phyloP scores from a whole-genome alignment of 2,329 filamentous ascomycete genomes.

The Didymella glomerata region DNA sequence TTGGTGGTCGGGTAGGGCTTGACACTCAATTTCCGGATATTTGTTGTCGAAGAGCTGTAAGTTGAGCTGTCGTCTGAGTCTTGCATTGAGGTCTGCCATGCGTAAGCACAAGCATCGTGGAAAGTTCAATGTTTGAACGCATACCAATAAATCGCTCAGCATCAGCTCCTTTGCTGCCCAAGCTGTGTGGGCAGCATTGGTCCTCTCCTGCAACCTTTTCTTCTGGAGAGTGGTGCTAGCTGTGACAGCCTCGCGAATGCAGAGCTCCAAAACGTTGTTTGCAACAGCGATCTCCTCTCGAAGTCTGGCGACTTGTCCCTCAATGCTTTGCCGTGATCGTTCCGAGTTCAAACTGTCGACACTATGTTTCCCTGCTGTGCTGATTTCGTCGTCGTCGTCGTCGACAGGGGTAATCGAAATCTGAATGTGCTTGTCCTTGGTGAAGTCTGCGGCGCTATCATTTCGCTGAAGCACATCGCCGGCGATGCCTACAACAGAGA shows the following conservation, averaged over 20 bases:
- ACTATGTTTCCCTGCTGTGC: constrained; percentile 16
- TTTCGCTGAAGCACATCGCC: constrained; percentile 22
- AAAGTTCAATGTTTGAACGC: background rate
- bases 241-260: constrained; percentile 21
- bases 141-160: constrained; percentile 17
- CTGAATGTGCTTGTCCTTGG: constrained; percentile 19
- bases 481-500: constrained; percentile 21
- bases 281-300: constrained; percentile 16
- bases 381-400: constrained; percentile 19
- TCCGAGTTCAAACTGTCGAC: constrained; percentile 16
- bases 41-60: constrained; percentile 15
- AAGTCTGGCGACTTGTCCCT: constrained; percentile 15
- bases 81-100: constrained; percentile 14
- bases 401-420: constrained; percentile 19
- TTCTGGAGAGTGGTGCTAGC: constrained; percentile 17
- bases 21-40: constrained; percentile 10
- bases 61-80: constrained; percentile 22
- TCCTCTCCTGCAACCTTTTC: constrained; percentile 20
- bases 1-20: constrained; percentile 19
- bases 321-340: constrained; percentile 13
- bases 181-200: constrained; percentile 20
- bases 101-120: background rate
- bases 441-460: constrained; percentile 15
- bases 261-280: constrained; percentile 21
- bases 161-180: constrained; percentile 22